Evolutionary conservation across 495 filamentous ascomycete species (phyloP), one percentile per base, ranked within the genome.

Genomic region (Aspergillus ellipticus): DNA sequence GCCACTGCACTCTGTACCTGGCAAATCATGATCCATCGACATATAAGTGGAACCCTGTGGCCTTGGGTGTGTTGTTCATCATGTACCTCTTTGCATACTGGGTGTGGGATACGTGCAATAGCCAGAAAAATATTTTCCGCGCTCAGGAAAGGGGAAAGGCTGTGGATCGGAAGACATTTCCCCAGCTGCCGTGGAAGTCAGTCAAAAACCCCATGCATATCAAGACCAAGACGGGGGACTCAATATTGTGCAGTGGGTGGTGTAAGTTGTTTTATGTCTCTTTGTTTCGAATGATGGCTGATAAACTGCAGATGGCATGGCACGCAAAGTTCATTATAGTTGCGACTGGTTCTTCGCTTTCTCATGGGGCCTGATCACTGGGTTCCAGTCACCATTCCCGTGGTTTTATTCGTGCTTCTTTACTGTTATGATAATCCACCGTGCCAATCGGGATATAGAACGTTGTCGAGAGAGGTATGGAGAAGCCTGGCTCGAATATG

Each of bases 361-460:
- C n/a, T 76, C 71, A 2, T 87, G 84, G 84, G 84, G 76, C 15
- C 57, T 85, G 51, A 78, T 87, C 46, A 84, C 82, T 1, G 84
- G 84, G 0, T 87, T 86, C 67, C 69, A 78, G 10, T 73, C 67
- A 31, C 68, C 67, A 4, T 74, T 97, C 68, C 93, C 93, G 0
- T 98, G 93, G 92, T 97, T 98, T 66, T 94, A 96, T 61, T 86
- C 90, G 6, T 71, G 87, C 15, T 98, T 98, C 76, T 98, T 98
- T 71, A 73, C 74, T 11, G 69, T 72, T 53, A 97, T 97, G 93
- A 97, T 98, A 63, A 71, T 84, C 16, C 94, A 98, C 71, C 88
- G 93, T 24, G 85, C 89, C 10, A 78, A 70, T 62, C 80, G 93
- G 41, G 93, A 98, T 73, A 90, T 93, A 54, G 74, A 85, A 61